These are phyloP conservation scores for Hypoxylon sp. DNA, from an alignment of 2,329 filamentous ascomycete species.

Conservation along the genomic window DNA sequence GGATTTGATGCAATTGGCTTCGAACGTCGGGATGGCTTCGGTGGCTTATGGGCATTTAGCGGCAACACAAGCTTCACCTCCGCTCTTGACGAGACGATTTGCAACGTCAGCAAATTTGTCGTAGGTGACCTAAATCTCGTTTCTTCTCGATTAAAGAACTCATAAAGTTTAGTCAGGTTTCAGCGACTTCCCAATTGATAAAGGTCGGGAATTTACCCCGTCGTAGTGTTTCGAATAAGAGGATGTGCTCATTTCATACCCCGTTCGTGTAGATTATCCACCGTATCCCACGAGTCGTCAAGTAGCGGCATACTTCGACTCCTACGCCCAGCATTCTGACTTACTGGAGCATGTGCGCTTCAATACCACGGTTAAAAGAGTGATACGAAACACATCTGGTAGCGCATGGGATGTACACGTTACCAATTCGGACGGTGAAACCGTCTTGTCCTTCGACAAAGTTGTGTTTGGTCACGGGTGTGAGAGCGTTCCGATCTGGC, in stretches of 20 bases:
- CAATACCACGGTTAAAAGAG: slow-evolving; percentile 33
- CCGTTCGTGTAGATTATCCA: slow-evolving; percentile 26
- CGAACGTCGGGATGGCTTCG: slow-evolving; percentile 56
- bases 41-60: slow-evolving; percentile 59
- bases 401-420: slow-evolving; percentile 39
- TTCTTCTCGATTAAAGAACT: background rate
- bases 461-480: slow-evolving; percentile 39
- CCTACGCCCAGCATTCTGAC: slow-evolving; percentile 38
- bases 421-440: slow-evolving; percentile 26
- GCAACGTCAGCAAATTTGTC: slow-evolving; percentile 51
- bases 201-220: slow-evolving; percentile 25
- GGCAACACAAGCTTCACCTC: slow-evolving; percentile 45
- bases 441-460: slow-evolving; percentile 36
- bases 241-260: background rate
- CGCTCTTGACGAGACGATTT: slow-evolving; percentile 51
- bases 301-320: slow-evolving; percentile 36
- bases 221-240: background rate
- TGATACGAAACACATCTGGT: slow-evolving; percentile 34
- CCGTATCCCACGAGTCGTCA: slow-evolving; percentile 30
- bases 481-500: slow-evolving; percentile 34
- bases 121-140: slow-evolving; percentile 20
- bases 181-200: slow-evolving; percentile 39
- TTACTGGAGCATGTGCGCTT: slow-evolving; percentile 35
- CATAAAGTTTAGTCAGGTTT: slow-evolving; percentile 35
- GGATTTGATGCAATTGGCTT: slow-evolving; percentile 59